Evolutionary conservation across 1,139 yeast genomes (phyloP), one percentile per base, ranked within the genome.

Genomic region (Barnettozyma hawaiiensis): DNA sequence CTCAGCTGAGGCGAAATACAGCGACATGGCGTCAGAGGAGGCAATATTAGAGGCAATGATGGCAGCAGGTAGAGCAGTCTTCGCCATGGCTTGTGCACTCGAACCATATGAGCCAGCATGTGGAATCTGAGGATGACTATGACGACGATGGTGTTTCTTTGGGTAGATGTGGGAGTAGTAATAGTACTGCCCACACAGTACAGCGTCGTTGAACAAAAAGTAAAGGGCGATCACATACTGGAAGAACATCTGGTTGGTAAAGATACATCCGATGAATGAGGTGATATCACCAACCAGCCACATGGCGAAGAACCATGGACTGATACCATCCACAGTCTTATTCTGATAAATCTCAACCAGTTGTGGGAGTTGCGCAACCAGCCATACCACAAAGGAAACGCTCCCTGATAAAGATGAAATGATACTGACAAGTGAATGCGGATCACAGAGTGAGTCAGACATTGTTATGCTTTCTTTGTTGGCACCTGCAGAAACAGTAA

Each of bases 321-420:
- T 84, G 24, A 92, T 70, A 1, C 97, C 97, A 31, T 82, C 95
- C 1, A 94, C 95, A 1, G 95, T 82, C 57, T 85, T 81, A 58
- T 73, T 77, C 27, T 69, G 69, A 61, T 84, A 85, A 56, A 90
- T 90, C 55, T 81, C 78, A 46, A 79, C 64, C 16, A 87, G 81
- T 60, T 90, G 98, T 0, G 97, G 97, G 21, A 86, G 64, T 59
- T 86, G 94, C 1, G 97, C 96, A 54, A 89, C 80, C 35, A 89
- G 69, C 85, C 97, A 89, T 42, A 85, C 68, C 10, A 70, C 63
- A 42, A 81, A 68, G 1, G 85, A 76, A 10, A 75, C 53, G 24
- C 70, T 67, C 2, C 85, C 84, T 19, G 73, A 55, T 0, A 60
- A 37, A 6, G 61, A 51, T 2, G 69, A 64, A 7, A 66, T 44